Evolutionary conservation across 2,329 filamentous ascomycete species (phyloP).

Genomic region (Talaromyces sp.): DNA sequence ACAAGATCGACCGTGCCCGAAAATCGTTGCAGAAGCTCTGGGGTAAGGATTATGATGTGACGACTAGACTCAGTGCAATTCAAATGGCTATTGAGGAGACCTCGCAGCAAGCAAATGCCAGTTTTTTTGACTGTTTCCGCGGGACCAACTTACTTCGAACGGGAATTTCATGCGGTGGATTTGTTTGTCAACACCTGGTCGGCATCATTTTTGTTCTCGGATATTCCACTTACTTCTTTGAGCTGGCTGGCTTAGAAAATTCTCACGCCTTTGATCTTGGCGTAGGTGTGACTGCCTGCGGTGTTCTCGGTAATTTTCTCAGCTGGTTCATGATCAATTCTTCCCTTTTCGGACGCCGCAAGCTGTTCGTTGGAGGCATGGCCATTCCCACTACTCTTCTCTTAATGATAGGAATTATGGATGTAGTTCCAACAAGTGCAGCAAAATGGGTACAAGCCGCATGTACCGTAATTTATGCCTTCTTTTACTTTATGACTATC

Average conservation of each 20-base stretch:
- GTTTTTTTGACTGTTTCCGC: constrained; percentile 36
- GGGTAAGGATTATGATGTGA: not conserved
- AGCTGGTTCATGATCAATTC: constrained; percentile 32
- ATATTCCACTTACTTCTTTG: constrained; percentile 49
- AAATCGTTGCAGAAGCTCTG: not conserved
- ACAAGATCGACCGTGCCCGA: not conserved
- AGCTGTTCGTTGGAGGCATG: constrained; percentile 31
- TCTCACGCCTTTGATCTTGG: constrained; percentile 35
- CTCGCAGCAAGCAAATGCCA: not conserved
- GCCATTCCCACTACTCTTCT: constrained; percentile 31
- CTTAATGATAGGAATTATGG: constrained; percentile 37
- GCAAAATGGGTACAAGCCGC: constrained; percentile 36
- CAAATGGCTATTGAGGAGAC: not conserved
- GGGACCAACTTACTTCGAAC: constrained; percentile 39
- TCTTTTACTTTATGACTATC: constrained; percentile 42
- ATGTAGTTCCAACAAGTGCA: constrained; percentile 29
- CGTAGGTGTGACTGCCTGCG: constrained; percentile 34
- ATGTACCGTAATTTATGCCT: constrained; percentile 40
- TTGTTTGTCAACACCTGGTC: constrained; percentile 42
- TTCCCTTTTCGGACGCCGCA: constrained; percentile 27
- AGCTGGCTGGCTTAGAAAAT: constrained; percentile 31
- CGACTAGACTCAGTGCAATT: not conserved
- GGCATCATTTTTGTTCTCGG: constrained; percentile 44
- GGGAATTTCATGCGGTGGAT: constrained; percentile 42
- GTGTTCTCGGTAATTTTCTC: constrained; percentile 33